phyloP scores from a whole-genome alignment of 192 early-diverging fungal species.

The Oehlia diaphana region DNA sequence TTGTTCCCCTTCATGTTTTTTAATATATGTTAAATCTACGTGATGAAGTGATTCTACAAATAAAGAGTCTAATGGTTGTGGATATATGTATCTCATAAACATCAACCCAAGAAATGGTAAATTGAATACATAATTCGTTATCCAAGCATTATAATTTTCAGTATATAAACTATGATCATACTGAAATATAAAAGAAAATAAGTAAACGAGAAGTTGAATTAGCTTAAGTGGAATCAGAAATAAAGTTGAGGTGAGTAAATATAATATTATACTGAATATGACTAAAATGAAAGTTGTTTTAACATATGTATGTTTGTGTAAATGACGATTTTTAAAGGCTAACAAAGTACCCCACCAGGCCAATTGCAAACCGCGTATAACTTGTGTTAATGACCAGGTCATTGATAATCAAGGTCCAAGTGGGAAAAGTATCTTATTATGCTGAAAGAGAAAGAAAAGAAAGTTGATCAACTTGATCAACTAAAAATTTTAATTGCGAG shows the following conservation, averaged over 20 bases:
- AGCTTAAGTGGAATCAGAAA: conserved; percentile 20
- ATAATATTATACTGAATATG: neutral
- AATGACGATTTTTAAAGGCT: conserved; percentile 28
- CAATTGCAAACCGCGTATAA: conserved; percentile 18
- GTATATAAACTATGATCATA: neutral
- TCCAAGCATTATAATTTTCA: neutral
- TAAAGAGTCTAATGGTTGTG: conserved; percentile 56
- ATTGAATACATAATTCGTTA: conserved; percentile 25
- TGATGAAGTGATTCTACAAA: conserved; percentile 54
- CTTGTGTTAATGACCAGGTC: conserved; percentile 24
- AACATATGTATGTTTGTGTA: conserved; percentile 24
- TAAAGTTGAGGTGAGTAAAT: conserved; percentile 1
- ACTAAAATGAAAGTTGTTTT: neutral
- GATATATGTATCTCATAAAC: conserved; percentile 60
- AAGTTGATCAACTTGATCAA: no score
- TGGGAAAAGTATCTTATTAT: neutral
- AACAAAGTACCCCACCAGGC: conserved; percentile 17
- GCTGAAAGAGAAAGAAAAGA: no score
- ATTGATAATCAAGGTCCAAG: neutral
- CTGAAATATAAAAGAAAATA: conserved; percentile 7
- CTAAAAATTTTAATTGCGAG: no score
- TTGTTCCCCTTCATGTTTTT: conserved; percentile 39
- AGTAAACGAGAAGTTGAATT: conserved; percentile 10
- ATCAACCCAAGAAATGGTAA: conserved; percentile 51
- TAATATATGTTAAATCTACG: conserved; percentile 40